Base-by-base conservation (phyloP, 805 yeast species). In the Cephaloascus albidus region DNA sequence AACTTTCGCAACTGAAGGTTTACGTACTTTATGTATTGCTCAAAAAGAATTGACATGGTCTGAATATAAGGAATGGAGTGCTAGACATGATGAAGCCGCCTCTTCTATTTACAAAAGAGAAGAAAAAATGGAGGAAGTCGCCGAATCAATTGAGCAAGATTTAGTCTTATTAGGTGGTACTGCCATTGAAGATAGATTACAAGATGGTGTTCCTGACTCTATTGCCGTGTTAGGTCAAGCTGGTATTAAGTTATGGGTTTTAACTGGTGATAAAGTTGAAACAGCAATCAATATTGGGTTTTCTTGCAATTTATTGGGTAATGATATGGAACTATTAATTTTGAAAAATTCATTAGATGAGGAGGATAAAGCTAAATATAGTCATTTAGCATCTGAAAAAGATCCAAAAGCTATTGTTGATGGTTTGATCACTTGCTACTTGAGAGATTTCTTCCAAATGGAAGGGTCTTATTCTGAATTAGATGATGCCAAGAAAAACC, bases 261-360 rank as follows among this genome's bases (percentile, higher is more conserved):
- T 84, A 23, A 84, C 93, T 8, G 93, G 93, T 46, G 93, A 84
- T 58, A 77, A 80, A 55, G 77, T 84, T 38, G 93, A 84, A 58
- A 84, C 93, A 8, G 93, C 93, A 3, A 84, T 84, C 54, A 81
- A 82, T 54, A 84, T 84, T 57, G 93, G 90, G 1, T 84, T 80
- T 52, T 78, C 86, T 14, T 84, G 90, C 60, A 81, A 83, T 45
- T 64, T 84, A 48, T 63, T 84, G 38, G 77, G 75, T 37, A 77
- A 70, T 40, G 77, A 70, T 35, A 82, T 85, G 90, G 76, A 81
- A 45, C 57, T 85, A 36, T 62, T 83, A 35, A 78, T 81, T 18
- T 69, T 85, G n/a, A 67, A 57, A 38, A 49, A 58, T 3, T 43
- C 65, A 38, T 69, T 70, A 0, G 69, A 63, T 4, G 60, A 55